Evolutionary conservation across 371 early-diverging fungal genomes (phyloP).

Genomic region (Mycotypha africana): DNA sequence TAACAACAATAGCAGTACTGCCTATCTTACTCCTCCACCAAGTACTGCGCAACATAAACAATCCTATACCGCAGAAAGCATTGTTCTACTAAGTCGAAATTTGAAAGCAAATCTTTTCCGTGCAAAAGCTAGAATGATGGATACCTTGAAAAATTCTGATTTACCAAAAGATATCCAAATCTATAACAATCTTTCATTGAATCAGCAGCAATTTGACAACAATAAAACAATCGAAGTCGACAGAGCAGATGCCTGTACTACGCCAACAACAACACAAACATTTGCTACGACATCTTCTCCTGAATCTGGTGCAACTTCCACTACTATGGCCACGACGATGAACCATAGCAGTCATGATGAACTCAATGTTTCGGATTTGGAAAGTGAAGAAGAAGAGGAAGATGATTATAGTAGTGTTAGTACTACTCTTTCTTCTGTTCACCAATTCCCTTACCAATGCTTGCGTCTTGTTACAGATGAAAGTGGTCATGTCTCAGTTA

Average conservation of each 20-base stretch:
- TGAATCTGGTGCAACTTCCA: background rate
- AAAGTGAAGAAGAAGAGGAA: slow-evolving; percentile 1
- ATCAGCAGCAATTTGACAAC: too few species aligned
- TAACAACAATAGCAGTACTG: background rate
- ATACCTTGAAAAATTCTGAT: slow-evolving; percentile 11
- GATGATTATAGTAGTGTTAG: slow-evolving; percentile 20
- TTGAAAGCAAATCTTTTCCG: slow-evolving; percentile 11
- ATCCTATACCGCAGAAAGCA: slow-evolving; percentile 1
- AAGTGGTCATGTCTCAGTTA: slow-evolving; percentile 11
- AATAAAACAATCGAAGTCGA: too few species aligned
- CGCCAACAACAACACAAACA: background rate
- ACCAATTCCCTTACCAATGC: too few species aligned
- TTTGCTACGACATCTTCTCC: background rate
- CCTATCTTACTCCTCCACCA: background rate
- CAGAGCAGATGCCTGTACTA: too few species aligned
- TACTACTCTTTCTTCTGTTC: slow-evolving; percentile 3
- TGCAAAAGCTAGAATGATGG: slow-evolving; percentile 17
- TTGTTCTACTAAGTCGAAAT: slow-evolving; percentile 7
- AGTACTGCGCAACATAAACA: background rate
- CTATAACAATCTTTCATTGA: slow-evolving; percentile 7
- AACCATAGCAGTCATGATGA: too few species aligned
- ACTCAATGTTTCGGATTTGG: too few species aligned
- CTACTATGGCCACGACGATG: too few species aligned
- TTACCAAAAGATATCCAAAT: slow-evolving; percentile 12
- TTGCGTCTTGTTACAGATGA: slow-evolving; percentile 11